phyloP scores from a whole-genome alignment of 768 basidiomycete genomes.

The Rhizopogon sp. region DNA sequence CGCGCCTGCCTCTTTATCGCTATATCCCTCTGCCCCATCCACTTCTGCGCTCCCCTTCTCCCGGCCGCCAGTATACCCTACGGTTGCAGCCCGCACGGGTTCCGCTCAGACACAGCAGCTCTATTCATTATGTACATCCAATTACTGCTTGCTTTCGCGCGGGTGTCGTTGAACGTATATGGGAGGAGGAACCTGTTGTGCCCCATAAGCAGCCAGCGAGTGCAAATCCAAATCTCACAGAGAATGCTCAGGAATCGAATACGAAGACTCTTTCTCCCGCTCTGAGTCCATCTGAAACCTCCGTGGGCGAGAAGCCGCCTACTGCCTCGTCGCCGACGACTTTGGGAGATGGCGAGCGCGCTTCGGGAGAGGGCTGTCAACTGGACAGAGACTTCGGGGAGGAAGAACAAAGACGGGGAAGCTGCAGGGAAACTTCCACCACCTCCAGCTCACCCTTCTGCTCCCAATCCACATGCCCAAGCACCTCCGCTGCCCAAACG shows the following conservation, averaged over 20 bases:
- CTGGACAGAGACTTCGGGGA: constrained; percentile 36
- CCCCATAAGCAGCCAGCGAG: constrained; percentile 19
- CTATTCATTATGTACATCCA: constrained; percentile 73
- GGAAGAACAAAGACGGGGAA: constrained; percentile 27
- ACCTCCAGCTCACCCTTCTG: constrained; percentile 22
- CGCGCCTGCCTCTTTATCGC: constrained; percentile 11
- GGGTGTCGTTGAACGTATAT: constrained; percentile 78
- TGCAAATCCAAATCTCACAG: constrained; percentile 5
- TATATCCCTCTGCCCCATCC: constrained; percentile 26
- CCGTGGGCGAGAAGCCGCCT: constrained; percentile 43
- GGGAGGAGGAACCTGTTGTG: constrained; percentile 70
- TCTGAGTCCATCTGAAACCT: not conserved
- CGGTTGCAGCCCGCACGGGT: constrained; percentile 40
- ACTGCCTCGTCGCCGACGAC: constrained; percentile 55
- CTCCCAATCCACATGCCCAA: constrained; percentile 13
- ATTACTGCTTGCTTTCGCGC: constrained; percentile 87
- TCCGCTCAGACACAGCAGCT: constrained; percentile 21
- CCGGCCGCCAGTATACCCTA: constrained; percentile 15
- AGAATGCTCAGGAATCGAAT: not conserved
- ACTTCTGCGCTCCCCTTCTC: constrained; percentile 25
- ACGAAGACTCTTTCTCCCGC: not conserved
- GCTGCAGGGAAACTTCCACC: constrained; percentile 11
- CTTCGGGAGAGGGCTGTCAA: constrained; percentile 53
- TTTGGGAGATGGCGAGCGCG: constrained; percentile 68
- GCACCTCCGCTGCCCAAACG: constrained; percentile 47